Conservation (phyloP, 306 rosid genomes). For the Glycine tomentella region DNA sequence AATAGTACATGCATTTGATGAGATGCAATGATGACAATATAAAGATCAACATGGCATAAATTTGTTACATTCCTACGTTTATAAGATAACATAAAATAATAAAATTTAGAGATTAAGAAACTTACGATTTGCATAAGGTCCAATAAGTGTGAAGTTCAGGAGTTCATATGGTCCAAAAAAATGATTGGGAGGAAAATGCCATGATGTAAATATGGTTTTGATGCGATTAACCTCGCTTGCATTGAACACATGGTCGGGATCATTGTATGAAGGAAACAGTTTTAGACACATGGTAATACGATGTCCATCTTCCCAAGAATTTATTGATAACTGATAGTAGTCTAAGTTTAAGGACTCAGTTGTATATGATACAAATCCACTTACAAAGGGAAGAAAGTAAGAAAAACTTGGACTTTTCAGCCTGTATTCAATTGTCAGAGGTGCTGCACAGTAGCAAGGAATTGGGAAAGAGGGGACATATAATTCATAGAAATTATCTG, state of each 20-base stretch:
- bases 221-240: slow-evolving; percentile 61
- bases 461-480: slow-evolving; percentile 56
- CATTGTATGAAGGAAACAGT: slow-evolving; percentile 61
- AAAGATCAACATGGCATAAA: not conserved
- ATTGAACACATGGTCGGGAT: slow-evolving; percentile 47
- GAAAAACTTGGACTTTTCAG: slow-evolving; percentile 94
- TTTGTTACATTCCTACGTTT: too few species aligned
- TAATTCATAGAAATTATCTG: slow-evolving; percentile 62
- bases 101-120: slow-evolving; percentile 50
- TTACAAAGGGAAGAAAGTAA: slow-evolving; percentile 64
- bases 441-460: slow-evolving; percentile 78
- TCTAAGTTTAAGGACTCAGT: slow-evolving; percentile 56
- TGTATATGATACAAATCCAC: slow-evolving; percentile 50
- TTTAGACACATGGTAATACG: slow-evolving; percentile 78
- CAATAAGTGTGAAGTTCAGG: slow-evolving; percentile 65
- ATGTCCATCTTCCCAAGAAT: slow-evolving; percentile 72
- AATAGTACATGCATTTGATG: not conserved
- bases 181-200: slow-evolving; percentile 62
- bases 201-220: slow-evolving; percentile 47
- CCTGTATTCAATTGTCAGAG: slow-evolving; percentile 74
- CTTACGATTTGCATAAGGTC: slow-evolving; percentile 62
- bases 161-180: slow-evolving; percentile 91
- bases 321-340: slow-evolving; percentile 57
- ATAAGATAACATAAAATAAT: not conserved
- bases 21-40: slow-evolving; percentile 11